Base-by-base conservation (phyloP, 1,284 basidiomycete genomes). In the Trametes polyzona region DNA sequence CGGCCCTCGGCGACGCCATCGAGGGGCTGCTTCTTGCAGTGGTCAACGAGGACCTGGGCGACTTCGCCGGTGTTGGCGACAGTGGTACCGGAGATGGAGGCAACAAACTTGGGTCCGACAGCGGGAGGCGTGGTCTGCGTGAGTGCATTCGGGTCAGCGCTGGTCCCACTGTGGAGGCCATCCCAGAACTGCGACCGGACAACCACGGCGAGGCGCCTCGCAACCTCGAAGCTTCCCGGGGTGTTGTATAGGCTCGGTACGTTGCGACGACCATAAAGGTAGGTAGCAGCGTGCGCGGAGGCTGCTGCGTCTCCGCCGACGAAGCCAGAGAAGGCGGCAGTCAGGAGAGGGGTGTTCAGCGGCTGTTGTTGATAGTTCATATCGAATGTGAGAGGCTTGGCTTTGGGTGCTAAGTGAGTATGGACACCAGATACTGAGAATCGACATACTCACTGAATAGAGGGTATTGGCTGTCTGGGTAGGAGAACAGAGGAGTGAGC, bases 201-300 rank as follows among this genome's bases (percentile, higher is more conserved):
- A 4, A 64, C 43, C 8, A 19, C 21, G 8, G 14, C 6, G 26
- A 55, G 46, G 10, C 42, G 52, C 19, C 40, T 52, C 11, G 35
- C 59, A 3, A 58, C 24, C n/a, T 40, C 52, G 17, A 59, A 62
- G 44, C 46, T 57, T 12, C 62, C 62, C 4, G 62, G 62, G 17
- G 57, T 24, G 44, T 59, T 62, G 50, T 59, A 57, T 6, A 56
- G 46, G 24, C 42, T 49, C 8, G 50, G 55, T 4, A 58, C 21
- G 10, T 27, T 41, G 3, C 46, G 41, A 8, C 62, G 53, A 2
- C 59, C 59, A 21, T 51, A 46, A 39, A 59, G 19, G 47, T 61
- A 26, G 11, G 61, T 36, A 10, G 30, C 21, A 12, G 47, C 23
- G 27, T 48, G 30, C 21, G 61, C 61, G 8, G 40, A 48, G 11